These are phyloP conservation scores for Rhodomyrtus psidioides DNA, from an alignment of 441 rosid genomes.

Conservation along the genomic window DNA sequence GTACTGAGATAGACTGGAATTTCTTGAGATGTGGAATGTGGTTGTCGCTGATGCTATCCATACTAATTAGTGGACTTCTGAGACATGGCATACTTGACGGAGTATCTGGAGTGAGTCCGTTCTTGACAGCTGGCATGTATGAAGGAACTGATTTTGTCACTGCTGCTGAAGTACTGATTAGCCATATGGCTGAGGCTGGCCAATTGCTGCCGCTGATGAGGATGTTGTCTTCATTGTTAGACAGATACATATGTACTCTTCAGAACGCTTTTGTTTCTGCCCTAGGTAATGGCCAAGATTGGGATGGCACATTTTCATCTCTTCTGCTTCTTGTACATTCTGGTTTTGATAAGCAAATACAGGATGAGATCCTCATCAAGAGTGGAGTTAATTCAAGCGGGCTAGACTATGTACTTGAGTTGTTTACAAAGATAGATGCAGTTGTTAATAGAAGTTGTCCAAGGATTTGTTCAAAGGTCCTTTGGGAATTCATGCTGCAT, in stretches of 20 bases:
- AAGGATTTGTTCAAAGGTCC: conserved; percentile 55
- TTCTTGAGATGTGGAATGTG: conserved; percentile 80
- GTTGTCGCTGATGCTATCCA: conserved; percentile 71
- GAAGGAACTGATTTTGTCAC: conserved; percentile 37
- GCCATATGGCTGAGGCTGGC: conserved; percentile 52
- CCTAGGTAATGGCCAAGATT: conserved; percentile 33
- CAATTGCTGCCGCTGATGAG: conserved; percentile 44
- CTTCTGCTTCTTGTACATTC: conserved; percentile 83
- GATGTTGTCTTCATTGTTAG: conserved; percentile 61
- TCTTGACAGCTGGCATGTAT: conserved; percentile 45
- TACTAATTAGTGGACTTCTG: conserved; percentile 56
- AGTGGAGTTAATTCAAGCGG: conserved; percentile 41
- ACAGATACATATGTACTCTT: conserved; percentile 46
- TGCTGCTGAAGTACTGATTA: conserved; percentile 56
- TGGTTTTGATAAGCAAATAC: conserved; percentile 59
- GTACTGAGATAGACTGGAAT: conserved; percentile 79
- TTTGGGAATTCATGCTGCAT: conserved; percentile 87
- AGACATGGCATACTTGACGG: conserved; percentile 38
- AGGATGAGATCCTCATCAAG: conserved; percentile 68
- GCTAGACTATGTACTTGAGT: conserved; percentile 55
- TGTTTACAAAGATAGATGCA: conserved; percentile 51
- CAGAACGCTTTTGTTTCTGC: conserved; percentile 79
- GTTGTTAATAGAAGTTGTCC: conserved; percentile 61
- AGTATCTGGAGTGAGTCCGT: conserved; percentile 40
- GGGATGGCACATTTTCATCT: conserved; percentile 38